Evolutionary conservation across 2,329 filamentous ascomycete genomes (phyloP).

Genomic region (Claviceps sp.): DNA sequence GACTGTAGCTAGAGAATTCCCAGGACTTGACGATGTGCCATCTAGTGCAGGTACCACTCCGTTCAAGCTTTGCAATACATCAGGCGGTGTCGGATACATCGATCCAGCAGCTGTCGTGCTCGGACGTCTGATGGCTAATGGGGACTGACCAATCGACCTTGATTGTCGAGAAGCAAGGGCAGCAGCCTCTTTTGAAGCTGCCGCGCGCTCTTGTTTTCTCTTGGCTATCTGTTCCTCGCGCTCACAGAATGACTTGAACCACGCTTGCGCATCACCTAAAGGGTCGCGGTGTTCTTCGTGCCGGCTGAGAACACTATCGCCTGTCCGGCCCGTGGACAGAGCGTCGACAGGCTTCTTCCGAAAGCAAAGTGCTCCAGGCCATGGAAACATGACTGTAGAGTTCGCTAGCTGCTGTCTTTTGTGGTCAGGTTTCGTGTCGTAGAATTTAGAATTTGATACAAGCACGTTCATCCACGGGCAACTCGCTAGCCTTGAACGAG

Average conservation of each 20-base stretch:
- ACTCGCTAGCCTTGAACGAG: conserved; percentile 27
- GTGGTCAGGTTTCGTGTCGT: conserved; percentile 28
- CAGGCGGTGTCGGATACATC: conserved; percentile 62
- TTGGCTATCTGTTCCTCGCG: conserved; percentile 33
- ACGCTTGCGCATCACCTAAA: conserved; percentile 32
- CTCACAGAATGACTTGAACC: conserved; percentile 31
- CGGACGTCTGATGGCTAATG: conserved; percentile 35
- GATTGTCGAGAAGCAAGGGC: conserved; percentile 28
- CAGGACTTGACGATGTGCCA: conserved; percentile 41
- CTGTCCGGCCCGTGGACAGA: conserved; percentile 24
- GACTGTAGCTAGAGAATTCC: conserved; percentile 23
- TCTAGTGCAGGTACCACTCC: conserved; percentile 45
- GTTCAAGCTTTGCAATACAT: conserved; percentile 41
- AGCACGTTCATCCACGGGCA: conserved; percentile 39
- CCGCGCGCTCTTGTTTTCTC: conserved; percentile 38
- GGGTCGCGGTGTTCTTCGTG: conserved; percentile 34
- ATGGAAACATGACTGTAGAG: conserved; percentile 30
- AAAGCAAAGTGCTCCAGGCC: conserved; percentile 42
- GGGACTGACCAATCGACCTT: conserved; percentile 36
- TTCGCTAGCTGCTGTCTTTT: conserved; percentile 25
- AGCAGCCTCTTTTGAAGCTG: conserved; percentile 27
- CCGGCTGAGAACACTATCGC: conserved; percentile 24
- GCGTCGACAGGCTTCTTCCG: conserved; percentile 32
- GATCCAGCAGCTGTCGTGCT: conserved; percentile 34
- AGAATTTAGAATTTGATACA: conserved; percentile 30